Base-by-base conservation (phyloP, 306 rosid genomes). In the Inga leiocalycina region DNA sequence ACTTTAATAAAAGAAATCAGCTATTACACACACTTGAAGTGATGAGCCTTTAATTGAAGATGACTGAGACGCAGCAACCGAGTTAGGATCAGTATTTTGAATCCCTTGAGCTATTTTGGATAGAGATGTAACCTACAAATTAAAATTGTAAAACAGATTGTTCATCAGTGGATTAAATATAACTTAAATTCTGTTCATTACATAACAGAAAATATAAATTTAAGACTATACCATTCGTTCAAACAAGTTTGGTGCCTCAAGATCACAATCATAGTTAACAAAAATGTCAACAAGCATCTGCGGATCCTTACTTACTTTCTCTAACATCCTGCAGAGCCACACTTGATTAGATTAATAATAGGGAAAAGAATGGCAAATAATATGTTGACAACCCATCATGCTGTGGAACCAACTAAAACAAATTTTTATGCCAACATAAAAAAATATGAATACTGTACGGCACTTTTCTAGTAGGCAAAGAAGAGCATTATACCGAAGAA, bases 241-340 rank as follows among this genome's bases (percentile, higher is more conserved):
- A 91, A 97, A 97, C 88, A 97, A 89, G 84, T 97, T 97, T 64
- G 98, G 97, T n/a, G 98, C 98, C 90, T 97, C 97, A 77, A 97
- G 97, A 91, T 94, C 99, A 90, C 99, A 97, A 83, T 97, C 99
- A 85, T 97, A 97, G 90, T 97, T 97, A 88, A 97, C 98, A 84
- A 94, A 97, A 82, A 97, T 90, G 88, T 97, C 99, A 81, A 97
- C 98, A 84, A 97, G 99, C 92, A 97, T 93, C 86, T 97, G 98
- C 1, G 99, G 92, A 87, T 97, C 98, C 89, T 88, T 97, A 71
- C 98, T 92, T 75, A 97, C 92, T 87, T 90, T 97, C 89, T 97
- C 98, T 85, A 97, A 87, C 97, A 94, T 91, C 97, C 99, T 97
- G 91, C 88, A 91, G 85, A 57, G 75, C 79, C 84, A 80, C 66